Evolutionary conservation across 345 rosid species (phyloP).

Genomic region (Salix purpurea): DNA sequence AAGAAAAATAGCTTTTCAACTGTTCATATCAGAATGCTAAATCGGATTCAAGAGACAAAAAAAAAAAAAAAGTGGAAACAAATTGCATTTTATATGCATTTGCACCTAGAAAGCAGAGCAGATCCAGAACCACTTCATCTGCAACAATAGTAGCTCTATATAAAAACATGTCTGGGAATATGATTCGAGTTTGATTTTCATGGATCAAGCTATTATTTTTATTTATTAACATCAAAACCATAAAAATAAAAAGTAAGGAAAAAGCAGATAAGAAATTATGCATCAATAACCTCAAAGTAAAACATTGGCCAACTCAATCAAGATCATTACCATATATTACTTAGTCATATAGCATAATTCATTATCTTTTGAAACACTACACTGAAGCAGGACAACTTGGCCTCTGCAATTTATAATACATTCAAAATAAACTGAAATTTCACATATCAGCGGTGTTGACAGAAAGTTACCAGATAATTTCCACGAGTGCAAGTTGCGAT

Average conservation of each 20-base stretch:
- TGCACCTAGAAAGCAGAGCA: too few species aligned
- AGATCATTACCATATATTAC: not conserved
- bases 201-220: too few species aligned
- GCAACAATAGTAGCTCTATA: too few species aligned
- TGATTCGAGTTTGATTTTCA: too few species aligned
- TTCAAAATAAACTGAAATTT: not conserved
- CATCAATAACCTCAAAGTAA: not conserved
- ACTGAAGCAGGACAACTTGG: not conserved
- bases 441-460: slow-evolving; percentile 32
- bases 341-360: not conserved
- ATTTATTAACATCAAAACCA: too few species aligned
- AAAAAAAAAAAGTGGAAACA: not conserved
- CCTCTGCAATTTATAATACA: too few species aligned
- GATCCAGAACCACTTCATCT: too few species aligned
- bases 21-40: not conserved
- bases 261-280: not conserved
- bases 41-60: not conserved
- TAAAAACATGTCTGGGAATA: too few species aligned
- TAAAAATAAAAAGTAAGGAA: too few species aligned
- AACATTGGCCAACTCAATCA: not conserved
- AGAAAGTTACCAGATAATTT: slow-evolving; percentile 74
- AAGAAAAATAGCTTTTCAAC: not conserved
- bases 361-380: not conserved
- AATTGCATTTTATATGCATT: too few species aligned
- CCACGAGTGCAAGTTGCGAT: slow-evolving; percentile 73